phyloP scores from a whole-genome alignment of 352 stramenopile species.

The Phytophthora pistaciae region DNA sequence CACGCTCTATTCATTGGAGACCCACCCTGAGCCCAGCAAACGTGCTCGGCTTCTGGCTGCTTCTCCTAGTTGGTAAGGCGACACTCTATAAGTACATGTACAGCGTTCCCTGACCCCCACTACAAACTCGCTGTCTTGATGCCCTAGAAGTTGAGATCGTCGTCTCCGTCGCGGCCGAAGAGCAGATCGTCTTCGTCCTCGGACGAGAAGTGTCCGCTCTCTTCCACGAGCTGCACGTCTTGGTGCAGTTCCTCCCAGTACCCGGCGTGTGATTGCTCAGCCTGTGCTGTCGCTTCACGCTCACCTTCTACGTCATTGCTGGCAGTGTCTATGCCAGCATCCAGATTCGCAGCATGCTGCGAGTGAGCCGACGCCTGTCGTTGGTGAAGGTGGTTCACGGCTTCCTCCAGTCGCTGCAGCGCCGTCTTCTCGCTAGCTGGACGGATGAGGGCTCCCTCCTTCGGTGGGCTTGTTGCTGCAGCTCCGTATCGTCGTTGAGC shows the following conservation, averaged over 20 bases:
- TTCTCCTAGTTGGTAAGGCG: constrained; percentile 35
- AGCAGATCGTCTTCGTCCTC: constrained; percentile 55
- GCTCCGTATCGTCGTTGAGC: constrained; percentile 21
- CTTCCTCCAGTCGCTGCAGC: constrained; percentile 40
- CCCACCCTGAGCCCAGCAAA: constrained; percentile 25
- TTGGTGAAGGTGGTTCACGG: constrained; percentile 38
- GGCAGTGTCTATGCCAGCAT: constrained; percentile 1
- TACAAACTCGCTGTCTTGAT: neutral
- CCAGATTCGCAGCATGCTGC: constrained; percentile 11
- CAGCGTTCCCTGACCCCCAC: constrained; percentile 24
- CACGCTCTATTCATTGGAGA: constrained; percentile 9
- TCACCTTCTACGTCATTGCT: constrained; percentile 3
- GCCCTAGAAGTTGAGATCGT: constrained; percentile 12
- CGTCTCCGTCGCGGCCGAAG: constrained; percentile 13
- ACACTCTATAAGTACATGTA: constrained; percentile 31
- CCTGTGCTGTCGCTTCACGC: neutral
- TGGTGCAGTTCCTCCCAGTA: constrained; percentile 82
- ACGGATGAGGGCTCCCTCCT: constrained; percentile 6
- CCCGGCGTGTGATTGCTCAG: constrained; percentile 29
- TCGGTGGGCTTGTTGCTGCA: constrained; percentile 5
- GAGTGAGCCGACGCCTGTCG: constrained; percentile 48
- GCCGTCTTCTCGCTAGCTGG: constrained; percentile 31
- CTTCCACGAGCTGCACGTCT: constrained; percentile 78
- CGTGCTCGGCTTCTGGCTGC: constrained; percentile 28
- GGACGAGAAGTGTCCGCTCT: constrained; percentile 76